Conservation (phyloP, 768 basidiomycete genomes). For the Leccinum obscurum region DNA sequence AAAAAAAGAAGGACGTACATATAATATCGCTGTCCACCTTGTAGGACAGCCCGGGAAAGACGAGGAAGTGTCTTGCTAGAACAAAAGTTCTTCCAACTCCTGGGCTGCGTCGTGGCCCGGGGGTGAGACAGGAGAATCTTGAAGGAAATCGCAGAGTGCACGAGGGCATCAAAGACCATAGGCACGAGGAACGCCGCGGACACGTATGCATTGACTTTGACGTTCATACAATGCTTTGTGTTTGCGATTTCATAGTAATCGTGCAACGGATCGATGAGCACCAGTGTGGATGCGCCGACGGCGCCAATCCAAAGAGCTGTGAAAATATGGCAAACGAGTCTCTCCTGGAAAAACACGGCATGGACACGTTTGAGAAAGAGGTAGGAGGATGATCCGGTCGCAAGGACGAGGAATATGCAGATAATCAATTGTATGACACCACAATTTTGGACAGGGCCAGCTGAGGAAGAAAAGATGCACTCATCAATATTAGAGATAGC, state of each 20-base stretch:
- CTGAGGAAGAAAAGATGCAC: slow-evolving; percentile 4
- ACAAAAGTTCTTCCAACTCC: slow-evolving; percentile 21
- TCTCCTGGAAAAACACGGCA: slow-evolving; percentile 32
- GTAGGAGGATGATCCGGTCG: slow-evolving; percentile 31
- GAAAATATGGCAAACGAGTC: slow-evolving; percentile 23
- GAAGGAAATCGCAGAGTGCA: slow-evolving; percentile 36
- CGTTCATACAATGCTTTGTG: slow-evolving; percentile 35
- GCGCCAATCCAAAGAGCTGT: slow-evolving; percentile 35
- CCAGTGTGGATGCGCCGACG: slow-evolving; percentile 26
- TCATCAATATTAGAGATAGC: not conserved
- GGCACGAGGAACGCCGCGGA: slow-evolving; percentile 30
- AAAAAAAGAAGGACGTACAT: slow-evolving; percentile 23
- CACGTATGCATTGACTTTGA: slow-evolving; percentile 22
- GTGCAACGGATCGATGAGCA: slow-evolving; percentile 28
- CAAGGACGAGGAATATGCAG: slow-evolving; percentile 17
- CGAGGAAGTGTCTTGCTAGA: slow-evolving; percentile 27
- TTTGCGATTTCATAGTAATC: slow-evolving; percentile 31
- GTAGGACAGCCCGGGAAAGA: slow-evolving; percentile 34
- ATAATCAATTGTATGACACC: slow-evolving; percentile 16
- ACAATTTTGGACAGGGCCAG: slow-evolving; percentile 26
- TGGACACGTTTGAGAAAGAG: slow-evolving; percentile 42
- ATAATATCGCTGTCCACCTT: slow-evolving; percentile 42
- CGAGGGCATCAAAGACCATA: slow-evolving; percentile 32
- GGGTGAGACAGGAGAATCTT: slow-evolving; percentile 25
- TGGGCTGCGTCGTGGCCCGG: slow-evolving; percentile 3